Conservation (phyloP, 805 yeast species). For the Starmerella apis region DNA sequence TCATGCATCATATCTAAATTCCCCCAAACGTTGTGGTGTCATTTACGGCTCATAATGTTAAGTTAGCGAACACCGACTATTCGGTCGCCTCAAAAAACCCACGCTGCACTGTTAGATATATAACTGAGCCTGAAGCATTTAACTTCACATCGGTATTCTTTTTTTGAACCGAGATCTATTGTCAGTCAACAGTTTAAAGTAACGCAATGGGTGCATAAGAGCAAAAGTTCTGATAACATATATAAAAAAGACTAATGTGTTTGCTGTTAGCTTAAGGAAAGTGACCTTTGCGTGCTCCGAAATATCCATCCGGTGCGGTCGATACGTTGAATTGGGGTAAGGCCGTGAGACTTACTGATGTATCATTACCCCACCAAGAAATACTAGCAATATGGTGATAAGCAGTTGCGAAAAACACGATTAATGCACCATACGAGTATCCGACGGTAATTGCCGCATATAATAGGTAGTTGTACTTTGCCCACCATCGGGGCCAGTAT, state of each 20-base stretch:
- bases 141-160: no score
- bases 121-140: no score
- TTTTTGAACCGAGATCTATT: no score
- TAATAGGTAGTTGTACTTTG: conserved; percentile 41
- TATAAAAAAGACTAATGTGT: no score
- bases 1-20: no score
- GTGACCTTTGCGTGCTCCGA: conserved; percentile 4
- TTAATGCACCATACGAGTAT: conserved; percentile 49
- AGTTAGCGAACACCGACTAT: no score
- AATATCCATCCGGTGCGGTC: conserved; percentile 5
- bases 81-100: neutral
- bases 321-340: neutral
- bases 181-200: no score
- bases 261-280: neutral
- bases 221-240: no score
- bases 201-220: no score
- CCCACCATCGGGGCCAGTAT: conserved; percentile 47
- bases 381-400: conserved; percentile 36
- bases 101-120: neutral
- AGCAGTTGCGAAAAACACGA: conserved; percentile 46
- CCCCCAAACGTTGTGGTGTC: no score
- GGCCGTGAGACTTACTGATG: neutral
- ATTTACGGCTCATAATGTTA: no score
- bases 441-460: conserved; percentile 52
- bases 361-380: conserved; percentile 58